phyloP scores from a whole-genome alignment of 495 filamentous ascomycete genomes.

The Darksidea phi region DNA sequence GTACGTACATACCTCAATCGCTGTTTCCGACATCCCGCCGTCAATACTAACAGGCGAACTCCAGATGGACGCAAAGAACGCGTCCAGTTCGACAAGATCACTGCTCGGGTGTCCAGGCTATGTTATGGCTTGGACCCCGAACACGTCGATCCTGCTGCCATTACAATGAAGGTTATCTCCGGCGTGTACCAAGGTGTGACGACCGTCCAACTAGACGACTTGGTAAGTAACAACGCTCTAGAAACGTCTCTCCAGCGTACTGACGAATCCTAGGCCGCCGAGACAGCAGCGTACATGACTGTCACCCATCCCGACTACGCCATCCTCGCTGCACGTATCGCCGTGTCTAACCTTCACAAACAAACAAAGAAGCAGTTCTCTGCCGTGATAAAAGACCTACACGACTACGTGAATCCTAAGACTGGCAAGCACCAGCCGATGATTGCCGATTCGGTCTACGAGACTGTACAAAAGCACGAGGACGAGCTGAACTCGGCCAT shows the following conservation, averaged over 20 bases:
- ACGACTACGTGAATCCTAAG: slow-evolving; percentile 95
- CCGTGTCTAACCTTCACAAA: slow-evolving; percentile 99
- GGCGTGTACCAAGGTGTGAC: slow-evolving; percentile 98
- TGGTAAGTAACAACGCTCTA: slow-evolving; percentile 60
- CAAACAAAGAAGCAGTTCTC: slow-evolving; percentile 99
- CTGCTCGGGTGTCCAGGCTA: slow-evolving; percentile 90
- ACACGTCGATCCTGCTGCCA: slow-evolving; percentile 95
- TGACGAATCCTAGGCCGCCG: slow-evolving; percentile 68
- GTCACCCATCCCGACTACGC: slow-evolving; percentile 99
- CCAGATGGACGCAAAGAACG: slow-evolving; percentile 98
- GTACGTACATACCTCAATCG: slow-evolving; percentile 51
- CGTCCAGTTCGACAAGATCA: slow-evolving; percentile 99
- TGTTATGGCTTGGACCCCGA: slow-evolving; percentile 96
- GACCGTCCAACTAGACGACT: slow-evolving; percentile 90
- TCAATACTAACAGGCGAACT: slow-evolving; percentile 10
- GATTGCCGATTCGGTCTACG: slow-evolving; percentile 86
- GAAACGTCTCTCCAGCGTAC: slow-evolving; percentile 1
- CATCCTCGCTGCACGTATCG: slow-evolving; percentile 96
- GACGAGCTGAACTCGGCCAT: slow-evolving; percentile 98
- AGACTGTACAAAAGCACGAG: slow-evolving; percentile 89
- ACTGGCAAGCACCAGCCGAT: slow-evolving; percentile 81
- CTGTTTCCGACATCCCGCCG: slow-evolving; percentile 6
- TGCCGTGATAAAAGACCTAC: slow-evolving; percentile 85
- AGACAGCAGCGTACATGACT: slow-evolving; percentile 99
- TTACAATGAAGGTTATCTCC: slow-evolving; percentile 98